Base-by-base conservation (phyloP, 129 eudicot genomes). In the Pulicaria dysenterica region DNA sequence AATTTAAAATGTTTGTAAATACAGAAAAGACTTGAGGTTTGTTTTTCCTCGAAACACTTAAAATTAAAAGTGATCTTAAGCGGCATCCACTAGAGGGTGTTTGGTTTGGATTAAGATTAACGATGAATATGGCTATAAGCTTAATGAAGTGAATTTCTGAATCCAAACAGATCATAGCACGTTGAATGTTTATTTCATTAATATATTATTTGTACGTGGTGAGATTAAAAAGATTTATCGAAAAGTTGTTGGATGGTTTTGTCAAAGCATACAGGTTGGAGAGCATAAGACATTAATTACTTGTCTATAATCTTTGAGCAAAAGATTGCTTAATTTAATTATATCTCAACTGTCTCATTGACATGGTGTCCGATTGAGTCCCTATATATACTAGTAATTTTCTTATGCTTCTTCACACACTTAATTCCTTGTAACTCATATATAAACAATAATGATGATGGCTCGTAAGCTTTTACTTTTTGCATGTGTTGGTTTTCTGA, bases 331-430 rank as follows among this genome's bases (percentile, higher is more conserved):
- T 60, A 67, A 76, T 58, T 62, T 64, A 49, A 67, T 58, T 67
- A 41, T n/a, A 46, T 67, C 69, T 76, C 75, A 76, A 67, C 54
- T 39, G 80, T 50, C 39, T 67, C 14, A 50, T 57, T 66, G 74
- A 76, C 67, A 42, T 36, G 58, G 42, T 60, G 67, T 56, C 74
- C 80, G 51, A 19, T 43, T 38, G 48, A 58, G 19, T 58, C 47
- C 62, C 47, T 76, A 76, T 76, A 76, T 67, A 76, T 67, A 46
- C 54, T 12, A 36, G 62, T 58, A 45, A 58, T 58, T 60, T 63
- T 76, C 34, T 17, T 58, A 50, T 58, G 69, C 68, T 67, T 76
- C 61, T 58, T 47, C 69, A 67, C 75, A 76, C 62, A 45, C 2
- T 24, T 0, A 24, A 46, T 76, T 62, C 38, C 73, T 65, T 65